Conservation (phyloP, 2,329 filamentous ascomycete genomes). For the Aulographum hederae region DNA sequence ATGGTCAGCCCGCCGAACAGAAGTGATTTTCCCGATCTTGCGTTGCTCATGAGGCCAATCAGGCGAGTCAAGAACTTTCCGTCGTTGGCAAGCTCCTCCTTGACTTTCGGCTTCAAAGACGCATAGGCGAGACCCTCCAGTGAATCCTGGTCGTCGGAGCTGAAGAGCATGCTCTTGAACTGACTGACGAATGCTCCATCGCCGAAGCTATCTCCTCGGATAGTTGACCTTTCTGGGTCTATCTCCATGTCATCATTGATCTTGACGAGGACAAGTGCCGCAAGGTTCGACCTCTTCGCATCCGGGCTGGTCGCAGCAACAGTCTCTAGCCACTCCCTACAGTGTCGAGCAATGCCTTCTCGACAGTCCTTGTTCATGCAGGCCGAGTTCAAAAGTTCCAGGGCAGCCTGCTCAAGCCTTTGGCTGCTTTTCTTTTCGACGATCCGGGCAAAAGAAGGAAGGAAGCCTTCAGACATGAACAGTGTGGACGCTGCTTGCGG, state of each 20-base stretch:
- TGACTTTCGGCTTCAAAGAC: constrained; percentile 68
- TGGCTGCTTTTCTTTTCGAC: constrained; percentile 68
- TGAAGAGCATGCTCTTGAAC: constrained; percentile 46
- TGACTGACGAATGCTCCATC: constrained; percentile 26
- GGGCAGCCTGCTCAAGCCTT: constrained; percentile 67
- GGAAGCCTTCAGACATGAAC: constrained; percentile 78
- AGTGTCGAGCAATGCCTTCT: constrained; percentile 69
- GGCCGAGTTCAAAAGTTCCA: constrained; percentile 82
- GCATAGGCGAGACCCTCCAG: constrained; percentile 88
- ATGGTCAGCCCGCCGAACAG: constrained; percentile 79
- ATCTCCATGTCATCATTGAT: constrained; percentile 26
- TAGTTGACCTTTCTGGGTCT: no score
- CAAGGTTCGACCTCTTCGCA: constrained; percentile 22
- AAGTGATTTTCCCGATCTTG: constrained; percentile 30
- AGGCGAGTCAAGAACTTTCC: constrained; percentile 49
- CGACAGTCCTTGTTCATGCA: constrained; percentile 73
- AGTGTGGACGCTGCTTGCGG: constrained; percentile 57
- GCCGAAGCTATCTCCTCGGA: neutral
- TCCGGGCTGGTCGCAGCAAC: constrained; percentile 57
- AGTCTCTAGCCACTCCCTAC: constrained; percentile 71
- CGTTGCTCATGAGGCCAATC: constrained; percentile 36
- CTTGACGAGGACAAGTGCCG: constrained; percentile 36
- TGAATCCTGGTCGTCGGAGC: constrained; percentile 45
- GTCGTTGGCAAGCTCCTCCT: constrained; percentile 61
- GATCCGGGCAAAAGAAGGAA: constrained; percentile 56